A percentile compares a stretch with the other conserved stretches of the same genome.
Conservation (phyloP, 2,329 filamentous ascomycete species). For the Curvularia verruculosa region DNA sequence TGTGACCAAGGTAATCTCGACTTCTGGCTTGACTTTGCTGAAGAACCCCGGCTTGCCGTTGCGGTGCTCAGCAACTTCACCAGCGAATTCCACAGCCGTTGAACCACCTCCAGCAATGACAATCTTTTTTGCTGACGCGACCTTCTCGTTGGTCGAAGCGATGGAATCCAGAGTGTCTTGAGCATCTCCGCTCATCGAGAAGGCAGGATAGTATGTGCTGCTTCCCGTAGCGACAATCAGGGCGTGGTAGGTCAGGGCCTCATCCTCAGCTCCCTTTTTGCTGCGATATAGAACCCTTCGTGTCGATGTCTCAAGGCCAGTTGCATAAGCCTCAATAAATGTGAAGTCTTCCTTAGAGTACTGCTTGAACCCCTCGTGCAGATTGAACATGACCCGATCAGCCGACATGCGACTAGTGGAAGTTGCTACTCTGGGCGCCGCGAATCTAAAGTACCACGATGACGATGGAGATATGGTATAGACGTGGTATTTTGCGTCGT, state of each 20-base stretch:
- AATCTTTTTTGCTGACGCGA: slow-evolving; percentile 52
- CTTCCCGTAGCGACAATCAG: slow-evolving; percentile 63
- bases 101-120: slow-evolving; percentile 58
- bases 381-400: slow-evolving; percentile 57
- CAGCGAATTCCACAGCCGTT: slow-evolving; percentile 57
- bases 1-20: slow-evolving; percentile 55
- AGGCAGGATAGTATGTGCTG: slow-evolving; percentile 52
- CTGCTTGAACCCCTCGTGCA: slow-evolving; percentile 57
- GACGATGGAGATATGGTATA: slow-evolving; percentile 61
- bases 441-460: slow-evolving; percentile 61
- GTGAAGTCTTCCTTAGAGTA: slow-evolving; percentile 57
- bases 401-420: slow-evolving; percentile 56
- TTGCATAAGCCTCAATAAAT: slow-evolving; percentile 59
- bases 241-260: slow-evolving; percentile 57
- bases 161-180: slow-evolving; percentile 39
- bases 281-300: slow-evolving; percentile 54
- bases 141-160: slow-evolving; percentile 42
- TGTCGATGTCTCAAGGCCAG: slow-evolving; percentile 51
- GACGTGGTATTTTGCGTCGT: slow-evolving; percentile 55
- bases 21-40: slow-evolving; percentile 31
- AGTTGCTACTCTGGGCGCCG: slow-evolving; percentile 60
- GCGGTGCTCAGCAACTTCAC: slow-evolving; percentile 54
- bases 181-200: slow-evolving; percentile 51
- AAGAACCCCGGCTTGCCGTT: slow-evolving; percentile 53
- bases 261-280: slow-evolving; percentile 28